Evolutionary conservation across 352 stramenopile genomes (phyloP).

Genomic region (Globisporangium viniferum): DNA sequence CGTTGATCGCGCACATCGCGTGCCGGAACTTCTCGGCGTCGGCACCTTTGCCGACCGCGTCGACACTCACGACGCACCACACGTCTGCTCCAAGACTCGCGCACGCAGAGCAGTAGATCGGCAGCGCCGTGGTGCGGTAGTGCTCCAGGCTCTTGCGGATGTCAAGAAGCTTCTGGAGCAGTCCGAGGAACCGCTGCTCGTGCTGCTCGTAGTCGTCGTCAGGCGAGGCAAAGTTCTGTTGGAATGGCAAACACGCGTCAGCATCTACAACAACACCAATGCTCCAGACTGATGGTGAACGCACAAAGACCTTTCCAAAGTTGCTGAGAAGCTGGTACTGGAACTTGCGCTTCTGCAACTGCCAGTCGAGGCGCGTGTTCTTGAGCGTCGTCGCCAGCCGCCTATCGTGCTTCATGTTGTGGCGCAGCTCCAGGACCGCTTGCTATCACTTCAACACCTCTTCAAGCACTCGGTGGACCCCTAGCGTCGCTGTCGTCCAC

Average conservation of each 20-base stretch:
- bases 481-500: neutral
- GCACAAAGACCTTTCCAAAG: slow-evolving; percentile 44
- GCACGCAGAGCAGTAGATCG: slow-evolving; percentile 59
- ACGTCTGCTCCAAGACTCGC: slow-evolving; percentile 64
- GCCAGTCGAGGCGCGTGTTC: slow-evolving; percentile 43
- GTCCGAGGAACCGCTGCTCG: slow-evolving; percentile 61
- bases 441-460: neutral
- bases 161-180: slow-evolving; percentile 70
- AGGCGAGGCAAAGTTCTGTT: slow-evolving; percentile 39
- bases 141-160: slow-evolving; percentile 68
- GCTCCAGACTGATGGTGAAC: neutral
- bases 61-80: slow-evolving; percentile 71
- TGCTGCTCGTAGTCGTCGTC: slow-evolving; percentile 71
- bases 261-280: neutral
- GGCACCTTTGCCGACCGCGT: slow-evolving; percentile 51
- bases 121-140: slow-evolving; percentile 58
- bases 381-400: slow-evolving; percentile 28
- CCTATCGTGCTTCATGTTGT: slow-evolving; percentile 19
- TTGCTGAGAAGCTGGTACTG: slow-evolving; percentile 52
- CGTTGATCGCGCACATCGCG: slow-evolving; percentile 73
- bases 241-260: neutral
- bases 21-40: slow-evolving; percentile 73
- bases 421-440: neutral
- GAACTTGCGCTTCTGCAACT: slow-evolving; percentile 56
- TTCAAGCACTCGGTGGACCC: neutral